A percentile compares a stretch with the other conserved stretches of the same genome.
phyloP scores from a whole-genome alignment of 225 moss, liverwort and hornwort genomes.

The Polytrichum formosum region DNA sequence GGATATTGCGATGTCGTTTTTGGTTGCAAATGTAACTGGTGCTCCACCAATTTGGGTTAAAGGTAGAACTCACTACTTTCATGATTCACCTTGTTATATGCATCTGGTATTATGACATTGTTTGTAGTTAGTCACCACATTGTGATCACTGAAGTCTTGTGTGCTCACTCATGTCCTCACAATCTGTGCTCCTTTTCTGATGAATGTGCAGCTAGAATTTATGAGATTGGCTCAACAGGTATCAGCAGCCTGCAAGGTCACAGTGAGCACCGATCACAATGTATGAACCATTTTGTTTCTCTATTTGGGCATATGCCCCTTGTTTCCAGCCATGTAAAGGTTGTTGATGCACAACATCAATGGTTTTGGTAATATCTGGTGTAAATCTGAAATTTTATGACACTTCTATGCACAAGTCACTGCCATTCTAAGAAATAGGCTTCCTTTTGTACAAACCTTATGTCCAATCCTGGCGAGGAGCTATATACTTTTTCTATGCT shows the following conservation, averaged over 20 bases:
- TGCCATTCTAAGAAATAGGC: too few relatives aligned
- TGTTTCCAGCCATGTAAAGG: conserved; percentile 72
- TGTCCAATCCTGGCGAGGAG: too few relatives aligned
- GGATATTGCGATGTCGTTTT: conserved; percentile 98
- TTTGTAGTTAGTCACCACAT: too few relatives aligned
- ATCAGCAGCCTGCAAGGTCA: conserved; percentile 96
- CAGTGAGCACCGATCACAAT: conserved; percentile 65
- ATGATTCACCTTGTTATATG: too few relatives aligned
- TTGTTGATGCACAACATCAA: conserved; percentile 63
- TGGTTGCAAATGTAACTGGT: conserved; percentile 87
- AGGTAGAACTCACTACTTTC: conserved; percentile 20
- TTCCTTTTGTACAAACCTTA: too few relatives aligned
- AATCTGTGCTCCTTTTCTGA: background rate
- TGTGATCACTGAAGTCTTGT: background rate
- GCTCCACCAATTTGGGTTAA: conserved; percentile 96
- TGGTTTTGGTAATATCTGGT: conserved; percentile 79
- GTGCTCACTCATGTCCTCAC: background rate
- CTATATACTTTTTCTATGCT: too few relatives aligned
- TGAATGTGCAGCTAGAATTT: conserved; percentile 46
- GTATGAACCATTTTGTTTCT: conserved; percentile 83
- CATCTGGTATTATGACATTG: too few relatives aligned
- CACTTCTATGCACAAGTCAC: background rate
- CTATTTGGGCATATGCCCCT: conserved; percentile 82
- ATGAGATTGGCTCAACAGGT: conserved; percentile 94
- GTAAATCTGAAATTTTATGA: background rate